phyloP scores from a whole-genome alignment of 2,329 filamentous ascomycete species.

The Scortechinia acanthostroma region DNA sequence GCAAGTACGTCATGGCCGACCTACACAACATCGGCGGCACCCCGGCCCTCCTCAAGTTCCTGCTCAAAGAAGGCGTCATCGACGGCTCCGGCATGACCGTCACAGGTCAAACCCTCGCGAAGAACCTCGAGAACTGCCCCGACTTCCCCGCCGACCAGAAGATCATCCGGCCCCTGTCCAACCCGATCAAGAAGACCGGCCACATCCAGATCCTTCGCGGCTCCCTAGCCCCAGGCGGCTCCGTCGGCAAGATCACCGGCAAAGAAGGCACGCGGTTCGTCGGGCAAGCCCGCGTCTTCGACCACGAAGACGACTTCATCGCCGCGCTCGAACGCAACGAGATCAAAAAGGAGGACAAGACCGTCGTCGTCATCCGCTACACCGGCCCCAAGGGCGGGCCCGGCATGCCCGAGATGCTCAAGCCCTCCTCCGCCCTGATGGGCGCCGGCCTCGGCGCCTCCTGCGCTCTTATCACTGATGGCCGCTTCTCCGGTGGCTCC shows the following conservation, averaged over 20 bases:
- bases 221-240: slow-evolving; percentile 77
- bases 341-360: slow-evolving; percentile 79
- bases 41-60: slow-evolving; percentile 78
- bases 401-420: slow-evolving; percentile 91
- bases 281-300: slow-evolving; percentile 74
- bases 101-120: slow-evolving; percentile 80
- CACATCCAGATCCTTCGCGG: slow-evolving; percentile 85
- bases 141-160: slow-evolving; percentile 70
- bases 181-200: slow-evolving; percentile 80
- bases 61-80: slow-evolving; percentile 75
- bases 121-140: slow-evolving; percentile 74
- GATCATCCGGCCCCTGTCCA: slow-evolving; percentile 73
- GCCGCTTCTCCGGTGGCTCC: slow-evolving; percentile 72
- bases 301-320: slow-evolving; percentile 78
- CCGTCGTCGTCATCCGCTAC: slow-evolving; percentile 85
- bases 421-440: slow-evolving; percentile 89
- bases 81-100: slow-evolving; percentile 76
- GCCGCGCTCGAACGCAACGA: slow-evolving; percentile 68
- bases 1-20: slow-evolving; percentile 80
- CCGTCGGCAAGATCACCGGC: slow-evolving; percentile 88
- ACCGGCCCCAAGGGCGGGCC: slow-evolving; percentile 90
- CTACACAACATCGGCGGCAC: slow-evolving; percentile 81
- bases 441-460: slow-evolving; percentile 75
- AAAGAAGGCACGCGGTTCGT: slow-evolving; percentile 83
- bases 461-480: slow-evolving; percentile 68